Conservation (phyloP, 2,329 filamentous ascomycete genomes). For the Colletotrichum sojae region DNA sequence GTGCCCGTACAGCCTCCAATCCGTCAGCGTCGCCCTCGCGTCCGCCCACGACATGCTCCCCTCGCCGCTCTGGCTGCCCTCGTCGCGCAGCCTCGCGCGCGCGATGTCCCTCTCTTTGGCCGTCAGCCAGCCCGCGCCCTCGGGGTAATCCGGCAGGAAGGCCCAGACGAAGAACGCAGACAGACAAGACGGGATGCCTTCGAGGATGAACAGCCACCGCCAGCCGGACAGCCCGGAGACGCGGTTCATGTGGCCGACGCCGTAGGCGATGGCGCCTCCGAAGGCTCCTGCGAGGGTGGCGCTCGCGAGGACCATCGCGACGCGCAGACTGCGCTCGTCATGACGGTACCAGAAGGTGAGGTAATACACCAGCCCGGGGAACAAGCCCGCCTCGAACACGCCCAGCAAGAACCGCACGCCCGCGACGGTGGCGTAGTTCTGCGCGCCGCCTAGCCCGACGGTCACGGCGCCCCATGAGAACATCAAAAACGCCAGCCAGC, state of each 20-base stretch:
- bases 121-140: constrained; percentile 55
- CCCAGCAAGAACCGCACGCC: constrained; percentile 58
- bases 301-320: constrained; percentile 58
- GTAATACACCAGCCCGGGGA: constrained; percentile 58
- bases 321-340: constrained; percentile 58
- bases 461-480: constrained; percentile 56
- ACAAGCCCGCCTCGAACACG: constrained; percentile 58
- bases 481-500: constrained; percentile 55
- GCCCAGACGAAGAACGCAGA: constrained; percentile 42
- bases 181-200: constrained; percentile 56
- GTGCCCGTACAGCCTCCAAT: constrained; percentile 77
- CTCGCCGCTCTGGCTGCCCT: constrained; percentile 70
- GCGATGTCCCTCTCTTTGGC: constrained; percentile 64
- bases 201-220: constrained; percentile 59
- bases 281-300: constrained; percentile 52
- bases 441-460: constrained; percentile 55
- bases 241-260: constrained; percentile 48
- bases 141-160: constrained; percentile 61
- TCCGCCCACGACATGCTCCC: constrained; percentile 75
- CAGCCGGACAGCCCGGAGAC: constrained; percentile 46
- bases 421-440: constrained; percentile 54
- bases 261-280: constrained; percentile 51
- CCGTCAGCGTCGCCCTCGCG: constrained; percentile 77
- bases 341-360: constrained; percentile 62
- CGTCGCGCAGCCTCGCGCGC: constrained; percentile 57